Percentiles rank a stretch among this genome's conserved stretches.
phyloP scores from a whole-genome alignment of 2,329 filamentous ascomycete species.

The Colletotrichum sp. region DNA sequence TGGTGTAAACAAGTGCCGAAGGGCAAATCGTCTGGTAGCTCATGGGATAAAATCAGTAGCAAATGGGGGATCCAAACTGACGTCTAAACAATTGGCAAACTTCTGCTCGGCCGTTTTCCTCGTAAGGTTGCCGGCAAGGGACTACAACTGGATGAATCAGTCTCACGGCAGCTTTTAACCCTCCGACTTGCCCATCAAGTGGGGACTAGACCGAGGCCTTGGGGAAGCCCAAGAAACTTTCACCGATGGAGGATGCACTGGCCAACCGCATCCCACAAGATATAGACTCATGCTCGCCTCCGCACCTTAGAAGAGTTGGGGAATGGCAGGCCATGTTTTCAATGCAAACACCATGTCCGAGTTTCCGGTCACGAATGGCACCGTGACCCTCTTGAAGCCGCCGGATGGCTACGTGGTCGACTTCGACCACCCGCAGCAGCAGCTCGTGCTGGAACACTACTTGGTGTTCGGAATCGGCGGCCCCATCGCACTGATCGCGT shows the following conservation, averaged over 20 bases:
- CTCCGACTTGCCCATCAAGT: not conserved
- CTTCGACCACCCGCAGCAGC: conserved; percentile 27
- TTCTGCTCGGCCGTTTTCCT: not conserved
- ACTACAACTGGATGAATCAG: not conserved
- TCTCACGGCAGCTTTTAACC: not conserved
- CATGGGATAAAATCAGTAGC: not conserved
- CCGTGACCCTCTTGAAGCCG: conserved; percentile 1
- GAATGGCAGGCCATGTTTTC: not conserved
- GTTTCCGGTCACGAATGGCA: conserved; percentile 4
- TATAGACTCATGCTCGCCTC: not conserved
- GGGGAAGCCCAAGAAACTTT: not conserved
- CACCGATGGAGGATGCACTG: not conserved
- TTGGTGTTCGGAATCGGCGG: conserved; percentile 23
- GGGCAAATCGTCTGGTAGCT: not conserved
- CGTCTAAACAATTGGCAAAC: not conserved
- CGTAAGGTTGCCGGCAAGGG: not conserved
- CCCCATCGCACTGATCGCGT: conserved; percentile 15
- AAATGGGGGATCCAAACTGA: not conserved
- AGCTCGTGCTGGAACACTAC: conserved; percentile 25
- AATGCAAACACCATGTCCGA: not conserved
- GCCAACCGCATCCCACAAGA: not conserved
- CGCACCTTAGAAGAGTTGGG: not conserved
- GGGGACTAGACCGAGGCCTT: not conserved
- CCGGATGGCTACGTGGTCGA: conserved; percentile 28
- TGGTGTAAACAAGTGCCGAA: not conserved